Base-by-base conservation (phyloP, 352 stramenopile species). In the Elongisporangium anandrum region DNA sequence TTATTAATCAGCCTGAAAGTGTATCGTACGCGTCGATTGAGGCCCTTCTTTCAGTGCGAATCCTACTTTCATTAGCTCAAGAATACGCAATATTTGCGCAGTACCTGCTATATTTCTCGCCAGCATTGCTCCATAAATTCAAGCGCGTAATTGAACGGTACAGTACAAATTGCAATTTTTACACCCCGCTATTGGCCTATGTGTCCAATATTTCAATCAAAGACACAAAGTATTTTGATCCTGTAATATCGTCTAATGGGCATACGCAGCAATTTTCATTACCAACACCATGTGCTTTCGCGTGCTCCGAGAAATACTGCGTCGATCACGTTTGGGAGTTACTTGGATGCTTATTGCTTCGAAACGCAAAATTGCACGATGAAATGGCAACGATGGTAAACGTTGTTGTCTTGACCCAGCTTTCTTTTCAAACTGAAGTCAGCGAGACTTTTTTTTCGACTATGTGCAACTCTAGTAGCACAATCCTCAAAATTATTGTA, bases 271-370 rank as follows among this genome's bases (percentile, higher is more conserved):
- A 72, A 26, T 83, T 79, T 48, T 54, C 68, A 8, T 51, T 79
- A 7, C 69, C 72, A 16, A 52, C 66, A 6, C 54, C 76, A 39
- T 52, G 26, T 16, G 62, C 48, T 1, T 75, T 73, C 38, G 9
- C 58, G 0, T 56, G 52, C 15, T 58, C 52, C 0, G 62, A 69
- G 13, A 58, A 50, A 17, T 58, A 57, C 2, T 86, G 63, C 45
- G 52, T 85, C n/a, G 69, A 87, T 39, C 59, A 82, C 53, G 71
- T 87, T 0, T 91, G 84, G 84, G 79, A 88, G 47, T 51, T 94
- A 8, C 64, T 94, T 2, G 84, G 81, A 22, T 63, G 68, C 4
- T 41, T 90, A 24, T 56, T 92, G 15, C n/a, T 76, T 23, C 60
- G 69, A 12, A 92, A 90, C 50, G 85, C 70, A 55, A n/a, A 61